A percentile compares a stretch with the other conserved stretches of the same genome.
These are phyloP conservation scores for Tylopilus vinaceipallidus DNA, from an alignment of 768 basidiomycete genomes.

Conservation along the genomic window DNA sequence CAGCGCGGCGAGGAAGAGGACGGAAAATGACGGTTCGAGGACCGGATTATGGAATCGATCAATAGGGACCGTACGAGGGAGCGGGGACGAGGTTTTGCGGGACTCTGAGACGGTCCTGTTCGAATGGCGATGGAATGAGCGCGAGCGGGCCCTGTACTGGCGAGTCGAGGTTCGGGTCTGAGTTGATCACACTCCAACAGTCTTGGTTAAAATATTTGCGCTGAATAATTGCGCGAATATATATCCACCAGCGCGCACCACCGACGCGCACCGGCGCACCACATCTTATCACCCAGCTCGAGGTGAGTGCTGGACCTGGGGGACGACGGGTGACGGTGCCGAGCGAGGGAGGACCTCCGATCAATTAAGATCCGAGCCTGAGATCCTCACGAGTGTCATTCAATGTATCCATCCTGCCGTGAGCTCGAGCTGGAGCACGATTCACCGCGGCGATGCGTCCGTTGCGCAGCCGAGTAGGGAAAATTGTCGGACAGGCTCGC, in stretches of 20 bases:
- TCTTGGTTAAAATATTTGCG: conserved; percentile 22
- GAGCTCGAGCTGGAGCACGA: background rate
- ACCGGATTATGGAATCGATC: conserved; percentile 18
- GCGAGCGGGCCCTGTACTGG: background rate
- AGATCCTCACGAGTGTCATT: conserved; percentile 19
- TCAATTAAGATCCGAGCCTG: conserved; percentile 27
- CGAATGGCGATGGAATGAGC: conserved; percentile 3
- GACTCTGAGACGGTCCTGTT: background rate
- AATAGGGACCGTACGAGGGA: conserved; percentile 1
- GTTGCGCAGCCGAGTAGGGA: background rate
- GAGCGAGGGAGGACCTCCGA: conserved; percentile 21
- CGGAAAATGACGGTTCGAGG: conserved; percentile 19
- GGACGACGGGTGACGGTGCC: conserved; percentile 23
- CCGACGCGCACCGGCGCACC: background rate
- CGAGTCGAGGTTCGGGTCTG: conserved; percentile 22
- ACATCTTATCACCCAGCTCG: background rate
- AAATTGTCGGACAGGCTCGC: background rate
- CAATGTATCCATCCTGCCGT: background rate
- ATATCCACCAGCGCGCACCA: conserved; percentile 2
- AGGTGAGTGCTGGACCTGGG: background rate
- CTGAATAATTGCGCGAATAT: conserved; percentile 23
- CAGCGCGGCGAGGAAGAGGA: conserved; percentile 14
- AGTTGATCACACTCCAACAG: conserved; percentile 16
- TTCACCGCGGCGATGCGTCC: conserved; percentile 2
- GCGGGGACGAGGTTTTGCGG: conserved; percentile 2